Evolutionary conservation across 345 rosid species (phyloP).

Genomic region (Eucalyptus sp.): DNA sequence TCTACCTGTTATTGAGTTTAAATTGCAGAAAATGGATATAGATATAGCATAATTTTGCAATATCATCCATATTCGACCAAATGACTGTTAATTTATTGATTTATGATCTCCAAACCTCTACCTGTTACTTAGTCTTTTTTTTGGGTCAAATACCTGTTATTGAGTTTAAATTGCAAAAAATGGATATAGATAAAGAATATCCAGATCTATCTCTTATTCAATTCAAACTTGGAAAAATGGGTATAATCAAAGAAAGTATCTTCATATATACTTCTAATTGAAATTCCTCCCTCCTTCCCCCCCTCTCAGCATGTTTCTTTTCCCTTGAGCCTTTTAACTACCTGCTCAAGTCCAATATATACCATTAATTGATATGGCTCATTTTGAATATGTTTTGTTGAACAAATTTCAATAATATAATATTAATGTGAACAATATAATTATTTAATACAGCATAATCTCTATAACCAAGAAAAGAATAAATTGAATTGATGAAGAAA

Average conservation of each 20-base stretch:
- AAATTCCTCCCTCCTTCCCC: no score
- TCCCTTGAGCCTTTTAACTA: no score
- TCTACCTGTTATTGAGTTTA: not conserved
- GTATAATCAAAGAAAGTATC: not conserved
- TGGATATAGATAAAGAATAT: not conserved
- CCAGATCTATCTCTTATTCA: not conserved
- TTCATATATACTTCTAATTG: not conserved
- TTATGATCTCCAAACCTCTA: not conserved
- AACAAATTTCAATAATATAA: not conserved
- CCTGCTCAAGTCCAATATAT: no score
- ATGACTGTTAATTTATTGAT: not conserved
- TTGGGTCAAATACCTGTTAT: not conserved
- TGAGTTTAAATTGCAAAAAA: not conserved
- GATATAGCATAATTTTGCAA: not conserved
- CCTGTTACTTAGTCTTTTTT: not conserved
- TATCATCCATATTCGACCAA: not conserved
- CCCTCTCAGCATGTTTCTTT: no score
- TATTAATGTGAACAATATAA: no score
- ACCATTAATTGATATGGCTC: not conserved
- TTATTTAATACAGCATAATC: not conserved
- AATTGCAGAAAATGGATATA: not conserved
- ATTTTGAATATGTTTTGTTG: not conserved
- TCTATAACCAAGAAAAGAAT: not conserved
- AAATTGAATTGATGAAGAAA: not conserved
- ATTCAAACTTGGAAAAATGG: not conserved